phyloP scores from a whole-genome alignment of 768 basidiomycete genomes.

The Kwoniella dendrophila region DNA sequence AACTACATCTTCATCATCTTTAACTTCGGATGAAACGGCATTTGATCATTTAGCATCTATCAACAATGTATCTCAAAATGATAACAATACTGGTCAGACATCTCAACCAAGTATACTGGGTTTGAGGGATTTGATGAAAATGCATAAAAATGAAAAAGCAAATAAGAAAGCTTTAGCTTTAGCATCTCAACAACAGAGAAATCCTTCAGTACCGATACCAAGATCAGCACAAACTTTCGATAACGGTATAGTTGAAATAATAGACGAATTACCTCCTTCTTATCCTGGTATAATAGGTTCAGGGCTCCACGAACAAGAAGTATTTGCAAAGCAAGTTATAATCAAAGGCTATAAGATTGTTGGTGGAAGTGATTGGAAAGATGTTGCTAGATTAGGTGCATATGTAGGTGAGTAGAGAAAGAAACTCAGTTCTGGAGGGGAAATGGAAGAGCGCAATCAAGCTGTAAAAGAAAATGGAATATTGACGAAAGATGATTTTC shows the following conservation, averaged over 20 bases:
- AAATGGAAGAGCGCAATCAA: too few relatives aligned
- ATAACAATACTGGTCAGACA: neutral
- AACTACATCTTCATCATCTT: slow-evolving; percentile 4
- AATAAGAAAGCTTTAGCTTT: neutral
- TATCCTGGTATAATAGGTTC: slow-evolving; percentile 3
- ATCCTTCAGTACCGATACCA: neutral
- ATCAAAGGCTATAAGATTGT: slow-evolving; percentile 51
- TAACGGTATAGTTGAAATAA: neutral
- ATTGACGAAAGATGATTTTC: too few relatives aligned
- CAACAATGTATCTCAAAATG: neutral
- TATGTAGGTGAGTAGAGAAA: slow-evolving; percentile 49
- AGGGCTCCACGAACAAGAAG: neutral
- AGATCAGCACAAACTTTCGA: too few relatives aligned
- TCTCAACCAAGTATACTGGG: slow-evolving; percentile 12
- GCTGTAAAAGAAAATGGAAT: too few relatives aligned
- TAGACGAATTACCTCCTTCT: slow-evolving; percentile 4
- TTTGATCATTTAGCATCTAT: slow-evolving; percentile 21
- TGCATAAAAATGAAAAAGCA: slow-evolving; percentile 11
- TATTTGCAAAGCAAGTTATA: slow-evolving; percentile 45
- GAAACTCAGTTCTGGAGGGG: too few relatives aligned
- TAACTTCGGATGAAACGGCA: slow-evolving; percentile 22
- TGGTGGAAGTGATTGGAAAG: slow-evolving; percentile 46
- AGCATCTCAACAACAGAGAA: neutral
- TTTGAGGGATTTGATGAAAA: slow-evolving; percentile 23
- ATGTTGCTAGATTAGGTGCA: slow-evolving; percentile 44